These are phyloP conservation scores for Aphanomyces stellatus DNA, from an alignment of 352 stramenopile genomes.

Conservation along the genomic window DNA sequence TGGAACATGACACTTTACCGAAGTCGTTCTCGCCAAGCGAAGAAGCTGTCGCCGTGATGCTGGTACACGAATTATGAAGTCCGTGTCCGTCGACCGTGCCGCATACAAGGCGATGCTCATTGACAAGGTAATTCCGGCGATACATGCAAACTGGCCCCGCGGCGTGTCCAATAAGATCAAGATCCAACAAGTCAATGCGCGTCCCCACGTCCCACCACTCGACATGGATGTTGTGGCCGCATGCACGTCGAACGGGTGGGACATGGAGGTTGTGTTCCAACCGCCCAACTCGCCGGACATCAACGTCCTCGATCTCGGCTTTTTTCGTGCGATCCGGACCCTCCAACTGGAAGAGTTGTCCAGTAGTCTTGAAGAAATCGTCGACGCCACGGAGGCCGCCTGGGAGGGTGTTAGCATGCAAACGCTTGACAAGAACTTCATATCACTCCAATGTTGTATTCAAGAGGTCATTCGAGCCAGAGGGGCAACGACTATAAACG, in stretches of 20 bases:
- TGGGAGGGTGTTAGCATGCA: background rate
- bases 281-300: conserved; percentile 26
- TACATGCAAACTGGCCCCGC: background rate
- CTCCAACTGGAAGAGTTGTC: conserved; percentile 1
- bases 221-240: conserved; percentile 19
- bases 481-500: background rate
- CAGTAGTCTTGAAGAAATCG: background rate
- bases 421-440: background rate
- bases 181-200: conserved; percentile 28
- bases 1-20: conserved; percentile 20
- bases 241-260: conserved; percentile 13
- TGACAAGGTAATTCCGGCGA: conserved; percentile 20
- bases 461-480: background rate
- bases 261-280: conserved; percentile 24
- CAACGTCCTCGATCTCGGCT: conserved; percentile 27
- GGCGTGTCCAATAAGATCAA: background rate
- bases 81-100: conserved; percentile 12
- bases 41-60: conserved; percentile 17
- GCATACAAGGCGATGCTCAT: conserved; percentile 17
- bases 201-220: conserved; percentile 11
- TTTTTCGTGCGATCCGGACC: conserved; percentile 24
- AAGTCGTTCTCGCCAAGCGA: conserved; percentile 17
- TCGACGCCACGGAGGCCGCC: background rate
- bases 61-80: conserved; percentile 24
- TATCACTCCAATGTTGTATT: background rate